phyloP scores from a whole-genome alignment of 768 basidiomycete genomes.

The Panus rudis region DNA sequence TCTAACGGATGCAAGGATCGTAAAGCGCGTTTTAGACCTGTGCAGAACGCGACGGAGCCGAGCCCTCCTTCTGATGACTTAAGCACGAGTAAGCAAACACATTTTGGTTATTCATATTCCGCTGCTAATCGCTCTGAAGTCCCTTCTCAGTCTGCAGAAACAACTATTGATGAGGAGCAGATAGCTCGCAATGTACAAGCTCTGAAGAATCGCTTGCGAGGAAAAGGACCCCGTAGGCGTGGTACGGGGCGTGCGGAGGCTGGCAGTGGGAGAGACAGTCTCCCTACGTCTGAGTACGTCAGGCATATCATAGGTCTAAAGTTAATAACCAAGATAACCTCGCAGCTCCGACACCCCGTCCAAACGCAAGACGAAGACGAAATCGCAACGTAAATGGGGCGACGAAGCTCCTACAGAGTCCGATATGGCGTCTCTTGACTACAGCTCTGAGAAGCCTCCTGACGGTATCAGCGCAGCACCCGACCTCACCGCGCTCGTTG shows the following conservation, averaged over 20 bases:
- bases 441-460: constrained; percentile 53
- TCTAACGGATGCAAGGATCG: constrained; percentile 48
- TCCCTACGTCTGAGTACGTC: constrained; percentile 65
- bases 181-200: constrained; percentile 91
- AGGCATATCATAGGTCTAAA: background rate
- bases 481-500: constrained; percentile 58
- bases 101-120: background rate
- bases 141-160: constrained; percentile 42
- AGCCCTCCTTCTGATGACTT: constrained; percentile 53
- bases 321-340: background rate
- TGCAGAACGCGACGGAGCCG: constrained; percentile 27
- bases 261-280: constrained; percentile 54
- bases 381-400: constrained; percentile 87
- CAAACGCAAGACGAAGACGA: constrained; percentile 48
- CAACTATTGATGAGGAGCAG: constrained; percentile 73
- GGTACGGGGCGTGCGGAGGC: constrained; percentile 39
- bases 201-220: constrained; percentile 77
- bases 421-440: constrained; percentile 94
- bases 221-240: constrained; percentile 56
- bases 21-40: constrained; percentile 50
- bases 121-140: constrained; percentile 23
- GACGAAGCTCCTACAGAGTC: constrained; percentile 70
- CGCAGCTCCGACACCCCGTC: constrained; percentile 54
- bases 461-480: constrained; percentile 27
- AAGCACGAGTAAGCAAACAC: constrained; percentile 43